Evolutionary conservation across 2,329 filamentous ascomycete species (phyloP), one percentile per base, ranked within the genome.

Genomic region (Colletotrichum echinochloae): DNA sequence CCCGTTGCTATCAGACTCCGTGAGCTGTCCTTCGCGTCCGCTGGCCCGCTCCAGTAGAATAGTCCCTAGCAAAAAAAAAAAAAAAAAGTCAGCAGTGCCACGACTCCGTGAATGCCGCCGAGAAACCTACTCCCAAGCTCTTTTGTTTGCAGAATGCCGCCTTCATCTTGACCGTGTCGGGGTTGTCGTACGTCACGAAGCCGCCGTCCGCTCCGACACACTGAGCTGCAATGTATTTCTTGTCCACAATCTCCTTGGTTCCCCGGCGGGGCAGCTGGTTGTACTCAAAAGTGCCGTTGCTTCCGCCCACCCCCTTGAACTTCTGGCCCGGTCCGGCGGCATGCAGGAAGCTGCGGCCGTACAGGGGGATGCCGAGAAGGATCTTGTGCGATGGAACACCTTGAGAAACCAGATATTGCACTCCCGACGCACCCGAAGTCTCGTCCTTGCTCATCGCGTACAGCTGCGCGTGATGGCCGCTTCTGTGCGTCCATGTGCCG

Each of bases 1-100:
- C 89, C 89, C 23, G 88, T 82, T 56, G 86, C 84, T 70, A 91
- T 82, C 64, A 91, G 79, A 76, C 88, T 90, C 61, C 88, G 83
- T 61, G 86, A 85, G 71, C 83, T 85, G 63, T 88, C 85, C 74
- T 81, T 84, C 35, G 87, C 86, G 81, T 96, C 93, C 3, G 88
- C 89, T 18, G 91, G 91, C n/a, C 90, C 92, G 63, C 91, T 90
- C 91, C 92, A 95, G 80, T 95, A 96, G 79, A 94, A 95, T 11
- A 96, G 81, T 0, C 93, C 93, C 88, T 90, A 74, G n/a, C 48
- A 35, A 16, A 74, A 60, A 14, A 16, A 18, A 18, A 16, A 16
- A 18, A 16, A 5, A 6, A 2, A 39, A 7, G 39, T 70, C 57
- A 66, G 66, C 44, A 57, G 28, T 46, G 14, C 23, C 18, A 23